These are phyloP conservation scores for Phyllosticta citriasiana DNA, from an alignment of 2,329 filamentous ascomycete species.

Conservation along the genomic window DNA sequence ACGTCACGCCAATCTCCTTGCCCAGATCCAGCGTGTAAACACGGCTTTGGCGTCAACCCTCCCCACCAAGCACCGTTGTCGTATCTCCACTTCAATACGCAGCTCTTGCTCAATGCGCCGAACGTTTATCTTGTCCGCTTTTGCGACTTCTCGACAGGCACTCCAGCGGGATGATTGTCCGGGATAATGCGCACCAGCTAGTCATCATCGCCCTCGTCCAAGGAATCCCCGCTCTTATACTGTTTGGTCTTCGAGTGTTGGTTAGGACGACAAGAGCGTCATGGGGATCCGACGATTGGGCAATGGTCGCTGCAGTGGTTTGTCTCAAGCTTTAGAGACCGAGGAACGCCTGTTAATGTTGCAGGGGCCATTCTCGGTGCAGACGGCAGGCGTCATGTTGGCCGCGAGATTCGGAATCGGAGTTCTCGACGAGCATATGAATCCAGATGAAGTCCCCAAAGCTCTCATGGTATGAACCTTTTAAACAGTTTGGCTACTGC, in stretches of 20 bases:
- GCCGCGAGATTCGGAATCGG: slow-evolving; percentile 23
- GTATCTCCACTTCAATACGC: not conserved
- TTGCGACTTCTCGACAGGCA: not conserved
- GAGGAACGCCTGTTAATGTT: not conserved
- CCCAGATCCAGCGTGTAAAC: not conserved
- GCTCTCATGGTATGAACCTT: slow-evolving; percentile 10
- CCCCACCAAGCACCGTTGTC: not conserved
- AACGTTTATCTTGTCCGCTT: not conserved
- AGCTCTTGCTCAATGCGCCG: not conserved
- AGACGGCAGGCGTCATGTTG: slow-evolving; percentile 19
- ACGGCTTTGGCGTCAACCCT: not conserved
- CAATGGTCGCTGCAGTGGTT: slow-evolving; percentile 14
- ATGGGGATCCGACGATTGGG: slow-evolving; percentile 24
- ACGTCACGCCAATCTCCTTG: not conserved
- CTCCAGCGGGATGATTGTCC: not conserved
- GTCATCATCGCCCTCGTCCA: not conserved
- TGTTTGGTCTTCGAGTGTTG: slow-evolving; percentile 15
- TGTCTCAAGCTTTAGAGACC: slow-evolving; percentile 3
- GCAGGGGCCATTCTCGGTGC: slow-evolving; percentile 18
- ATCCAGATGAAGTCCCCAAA: not conserved
- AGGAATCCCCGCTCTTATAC: slow-evolving; percentile 10
- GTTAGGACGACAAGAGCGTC: slow-evolving; percentile 13
- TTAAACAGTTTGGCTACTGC: not conserved
- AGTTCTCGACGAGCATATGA: slow-evolving; percentile 13
- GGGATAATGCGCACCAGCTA: not conserved